phyloP scores from a whole-genome alignment of 768 basidiomycete species.

The Tulasnella sp. region DNA sequence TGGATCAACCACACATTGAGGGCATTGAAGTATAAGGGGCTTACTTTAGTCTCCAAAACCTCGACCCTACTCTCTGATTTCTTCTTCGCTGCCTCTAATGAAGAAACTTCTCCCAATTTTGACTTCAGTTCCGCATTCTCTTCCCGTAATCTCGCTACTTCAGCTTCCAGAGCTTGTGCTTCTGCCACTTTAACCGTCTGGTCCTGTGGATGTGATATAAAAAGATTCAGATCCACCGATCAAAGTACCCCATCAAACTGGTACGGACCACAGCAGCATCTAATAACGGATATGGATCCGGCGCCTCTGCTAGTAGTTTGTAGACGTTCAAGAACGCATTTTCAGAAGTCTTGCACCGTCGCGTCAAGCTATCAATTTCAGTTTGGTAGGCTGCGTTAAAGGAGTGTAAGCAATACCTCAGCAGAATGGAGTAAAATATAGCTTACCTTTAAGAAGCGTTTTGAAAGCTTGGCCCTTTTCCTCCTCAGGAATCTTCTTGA shows the following conservation, averaged over 20 bases:
- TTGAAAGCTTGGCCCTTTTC: slow-evolving; percentile 85
- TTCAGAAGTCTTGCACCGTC: slow-evolving; percentile 83
- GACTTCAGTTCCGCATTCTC: slow-evolving; percentile 75
- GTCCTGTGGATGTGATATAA: slow-evolving; percentile 43
- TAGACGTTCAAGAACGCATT: slow-evolving; percentile 95
- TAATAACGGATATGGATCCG: slow-evolving; percentile 91
- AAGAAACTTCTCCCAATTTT: slow-evolving; percentile 48
- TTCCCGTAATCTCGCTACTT: slow-evolving; percentile 56
- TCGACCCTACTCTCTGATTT: slow-evolving; percentile 62
- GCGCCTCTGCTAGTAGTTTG: slow-evolving; percentile 91
- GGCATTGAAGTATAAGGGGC: neutral
- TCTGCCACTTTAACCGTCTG: slow-evolving; percentile 87
- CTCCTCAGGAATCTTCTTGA: slow-evolving; percentile 86
- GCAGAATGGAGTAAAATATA: neutral
- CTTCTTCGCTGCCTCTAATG: slow-evolving; percentile 57
- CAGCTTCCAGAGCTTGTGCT: slow-evolving; percentile 58
- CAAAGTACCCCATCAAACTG: neutral
- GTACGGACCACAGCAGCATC: slow-evolving; percentile 75
- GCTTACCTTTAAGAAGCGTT: slow-evolving; percentile 68
- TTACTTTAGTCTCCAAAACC: slow-evolving; percentile 70
- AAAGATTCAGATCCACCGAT: too few relatives aligned
- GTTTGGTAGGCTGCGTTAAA: slow-evolving; percentile 14
- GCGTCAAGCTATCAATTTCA: slow-evolving; percentile 91
- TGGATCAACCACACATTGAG: slow-evolving; percentile 1
- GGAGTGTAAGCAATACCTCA: too few relatives aligned